A percentile compares a stretch with the other conserved stretches of the same genome.
phyloP scores from a whole-genome alignment of 192 early-diverging fungal genomes.

The Gryganskiella cystojenkinii region DNA sequence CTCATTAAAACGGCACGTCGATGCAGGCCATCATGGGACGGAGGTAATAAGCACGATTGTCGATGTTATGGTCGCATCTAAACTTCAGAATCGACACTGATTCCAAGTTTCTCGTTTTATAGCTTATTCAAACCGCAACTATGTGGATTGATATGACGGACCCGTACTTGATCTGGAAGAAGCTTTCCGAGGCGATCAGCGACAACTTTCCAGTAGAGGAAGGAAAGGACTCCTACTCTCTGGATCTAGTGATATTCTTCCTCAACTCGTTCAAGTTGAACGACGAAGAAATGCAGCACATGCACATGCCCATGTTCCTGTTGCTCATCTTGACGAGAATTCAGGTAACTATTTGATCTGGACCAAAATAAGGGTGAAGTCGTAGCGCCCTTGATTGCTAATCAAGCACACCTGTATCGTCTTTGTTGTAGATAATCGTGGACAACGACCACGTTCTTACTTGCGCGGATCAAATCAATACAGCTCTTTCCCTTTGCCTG shows the following conservation, averaged over 20 bases:
- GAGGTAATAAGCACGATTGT: slow-evolving; percentile 47
- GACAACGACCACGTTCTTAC: slow-evolving; percentile 16
- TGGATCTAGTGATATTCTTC: slow-evolving; percentile 78
- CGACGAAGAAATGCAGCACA: slow-evolving; percentile 84
- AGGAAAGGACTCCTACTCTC: slow-evolving; percentile 50
- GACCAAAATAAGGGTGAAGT: too few relatives aligned
- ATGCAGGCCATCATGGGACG: slow-evolving; percentile 48
- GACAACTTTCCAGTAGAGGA: slow-evolving; percentile 50
- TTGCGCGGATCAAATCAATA: slow-evolving; percentile 33
- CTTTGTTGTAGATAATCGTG: not conserved
- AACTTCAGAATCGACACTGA: too few relatives aligned
- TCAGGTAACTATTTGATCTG: slow-evolving; percentile 48
- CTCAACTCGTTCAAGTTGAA: slow-evolving; percentile 77
- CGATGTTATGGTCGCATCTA: too few relatives aligned
- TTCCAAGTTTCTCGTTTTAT: not conserved
- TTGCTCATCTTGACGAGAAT: slow-evolving; percentile 64
- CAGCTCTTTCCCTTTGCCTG: slow-evolving; percentile 24
- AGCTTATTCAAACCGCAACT: slow-evolving; percentile 83
- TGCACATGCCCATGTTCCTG: slow-evolving; percentile 86
- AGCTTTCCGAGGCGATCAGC: slow-evolving; percentile 67
- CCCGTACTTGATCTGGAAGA: slow-evolving; percentile 85
- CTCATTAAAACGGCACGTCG: slow-evolving; percentile 69
- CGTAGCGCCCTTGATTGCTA: too few relatives aligned
- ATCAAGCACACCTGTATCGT: not conserved
- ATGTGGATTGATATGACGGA: slow-evolving; percentile 95